These are phyloP conservation scores for Ustilago tritici DNA, from an alignment of 1,284 basidiomycete genomes.

Conservation along the genomic window DNA sequence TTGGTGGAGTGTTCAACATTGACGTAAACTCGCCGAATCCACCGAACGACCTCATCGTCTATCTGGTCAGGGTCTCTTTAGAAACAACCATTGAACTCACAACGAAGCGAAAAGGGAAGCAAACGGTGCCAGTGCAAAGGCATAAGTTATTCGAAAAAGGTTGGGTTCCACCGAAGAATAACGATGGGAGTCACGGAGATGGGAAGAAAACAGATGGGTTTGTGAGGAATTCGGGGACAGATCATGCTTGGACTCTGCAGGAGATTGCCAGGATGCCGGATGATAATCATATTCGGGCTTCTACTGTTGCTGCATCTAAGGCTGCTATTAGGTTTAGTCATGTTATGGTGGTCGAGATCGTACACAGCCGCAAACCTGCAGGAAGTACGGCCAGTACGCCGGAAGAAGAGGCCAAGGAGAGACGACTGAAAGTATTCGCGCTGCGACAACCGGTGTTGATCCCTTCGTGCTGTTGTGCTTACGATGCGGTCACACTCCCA, in stretches of 20 bases:
- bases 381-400: constrained; percentile 28
- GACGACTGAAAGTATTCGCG: constrained; percentile 67
- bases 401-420: constrained; percentile 44
- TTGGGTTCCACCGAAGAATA: constrained; percentile 62
- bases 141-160: constrained; percentile 68
- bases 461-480: constrained; percentile 68
- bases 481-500: constrained; percentile 67
- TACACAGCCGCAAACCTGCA: constrained; percentile 56
- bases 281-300: constrained; percentile 66
- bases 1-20: constrained; percentile 69
- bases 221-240: constrained; percentile 56
- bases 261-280: constrained; percentile 68
- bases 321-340: constrained; percentile 65
- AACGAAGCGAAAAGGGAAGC: constrained; percentile 61
- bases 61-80: constrained; percentile 66
- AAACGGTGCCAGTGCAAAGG: constrained; percentile 62
- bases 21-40: constrained; percentile 68
- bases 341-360: constrained; percentile 66
- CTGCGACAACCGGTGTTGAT: constrained; percentile 64
- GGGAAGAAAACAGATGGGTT: constrained; percentile 63
- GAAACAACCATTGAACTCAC: constrained; percentile 66
- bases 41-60: constrained; percentile 65
- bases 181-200: constrained; percentile 61
- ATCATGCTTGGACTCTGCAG: constrained; percentile 68
- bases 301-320: constrained; percentile 61